Evolutionary conservation across 176 grass and related monocot species (phyloP), one percentile per base, ranked within the genome.

Genomic region (Aegilops tauschii): DNA sequence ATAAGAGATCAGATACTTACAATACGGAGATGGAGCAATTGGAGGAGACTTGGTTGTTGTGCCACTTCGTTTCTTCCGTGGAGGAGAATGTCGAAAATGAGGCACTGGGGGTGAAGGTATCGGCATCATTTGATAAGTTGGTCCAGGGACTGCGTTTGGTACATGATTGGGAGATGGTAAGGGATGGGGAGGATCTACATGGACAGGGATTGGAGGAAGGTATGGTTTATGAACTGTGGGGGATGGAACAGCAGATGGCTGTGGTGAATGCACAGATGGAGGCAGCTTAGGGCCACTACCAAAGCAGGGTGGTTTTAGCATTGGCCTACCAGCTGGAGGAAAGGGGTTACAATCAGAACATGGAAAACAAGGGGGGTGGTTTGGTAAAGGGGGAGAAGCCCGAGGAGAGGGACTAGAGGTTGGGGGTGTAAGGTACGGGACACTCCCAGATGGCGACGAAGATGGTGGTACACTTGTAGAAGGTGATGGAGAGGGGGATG

Each of bases 1-100:
- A 85, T 25, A 32, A 73, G 23, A 62, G 76, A 74, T 70, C 37
- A 80, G 59, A 78, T 84, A 89, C 89, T 93, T 85, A 95, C 93
- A 71, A 74, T 78, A 82, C 9, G 85, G 81, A 36, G 86, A 90
- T 35, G 85, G 85, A 30, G 90, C 90, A 11, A 86, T 61, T 20
- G 83, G 68, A 79, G 87, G 82, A 31, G 35, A 52, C 30, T 70
- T 84, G 9, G 62, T 50, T 77, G 65, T 61, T 29, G 23, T 82
- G 16, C 66, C 80, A 35, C 80, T 68, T 85, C 5, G 23, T 13
- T 84, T 91, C 68, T 87, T 88, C 37, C 50, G 45, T 74, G 71
- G 56, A 64, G 77, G 67, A 20, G 86, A 49, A 87, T 81, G 52
- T 42, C 45, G 74, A 85, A 62, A 58, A 62, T 76, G 28, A 77